A percentile compares a stretch with the other conserved stretches of the same genome.
These are phyloP conservation scores for Tulasnella sp. DNA, from an alignment of 768 basidiomycete genomes.

Conservation along the genomic window DNA sequence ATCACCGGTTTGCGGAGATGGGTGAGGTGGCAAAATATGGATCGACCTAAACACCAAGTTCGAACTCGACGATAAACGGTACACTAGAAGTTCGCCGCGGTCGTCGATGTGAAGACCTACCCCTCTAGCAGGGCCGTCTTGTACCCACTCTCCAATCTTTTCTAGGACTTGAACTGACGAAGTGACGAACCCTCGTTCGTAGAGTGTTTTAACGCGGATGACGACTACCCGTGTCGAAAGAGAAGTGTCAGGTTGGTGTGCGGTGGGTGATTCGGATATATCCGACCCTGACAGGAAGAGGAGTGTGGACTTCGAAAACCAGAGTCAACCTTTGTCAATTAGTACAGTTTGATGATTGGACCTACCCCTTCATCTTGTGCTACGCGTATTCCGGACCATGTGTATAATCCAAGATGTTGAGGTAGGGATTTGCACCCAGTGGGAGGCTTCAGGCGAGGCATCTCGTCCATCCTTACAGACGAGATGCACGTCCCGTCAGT, in stretches of 20 bases:
- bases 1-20: conserved; percentile 3
- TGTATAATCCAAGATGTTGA: conserved; percentile 23
- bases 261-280: conserved; percentile 8
- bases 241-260: not conserved
- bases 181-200: conserved; percentile 6
- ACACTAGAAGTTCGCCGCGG: conserved; percentile 18
- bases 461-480: conserved; percentile 25
- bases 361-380: conserved; percentile 24
- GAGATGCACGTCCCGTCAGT: conserved; percentile 37
- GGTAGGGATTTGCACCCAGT: conserved; percentile 20
- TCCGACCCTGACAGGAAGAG: conserved; percentile 17
- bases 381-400: conserved; percentile 27
- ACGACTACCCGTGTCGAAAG: conserved; percentile 17
- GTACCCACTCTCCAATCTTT: conserved; percentile 41
- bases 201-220: conserved; percentile 14
- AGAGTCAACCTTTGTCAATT: not conserved
- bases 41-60: conserved; percentile 5
- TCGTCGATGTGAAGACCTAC: conserved; percentile 35
- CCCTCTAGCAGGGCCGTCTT: conserved; percentile 36
- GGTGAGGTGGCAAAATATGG: conserved; percentile 7
- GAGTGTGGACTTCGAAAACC: conserved; percentile 14
- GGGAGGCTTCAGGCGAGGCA: conserved; percentile 21
- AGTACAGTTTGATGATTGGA: not conserved
- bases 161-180: conserved; percentile 27
- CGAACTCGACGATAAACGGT: not conserved